phyloP scores from a whole-genome alignment of 768 basidiomycete species.

The Podaxis pistillaris region DNA sequence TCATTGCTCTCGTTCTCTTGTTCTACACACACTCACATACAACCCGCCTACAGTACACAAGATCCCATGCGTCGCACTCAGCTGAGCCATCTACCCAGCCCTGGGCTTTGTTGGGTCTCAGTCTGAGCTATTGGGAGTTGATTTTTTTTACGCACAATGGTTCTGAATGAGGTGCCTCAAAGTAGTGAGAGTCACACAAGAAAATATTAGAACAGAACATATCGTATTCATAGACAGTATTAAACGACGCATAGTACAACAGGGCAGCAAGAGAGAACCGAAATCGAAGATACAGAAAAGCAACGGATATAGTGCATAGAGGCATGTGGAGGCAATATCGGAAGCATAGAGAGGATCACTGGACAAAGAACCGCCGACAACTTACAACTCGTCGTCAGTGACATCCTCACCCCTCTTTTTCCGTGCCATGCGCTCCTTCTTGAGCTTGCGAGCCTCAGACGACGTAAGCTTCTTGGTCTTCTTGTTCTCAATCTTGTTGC shows the following conservation, averaged over 20 bases:
- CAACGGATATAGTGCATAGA: not conserved
- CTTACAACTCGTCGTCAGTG: conserved; percentile 63
- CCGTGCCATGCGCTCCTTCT: conserved; percentile 95
- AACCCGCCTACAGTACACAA: too few relatives aligned
- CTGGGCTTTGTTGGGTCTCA: too few relatives aligned
- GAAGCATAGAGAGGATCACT: not conserved
- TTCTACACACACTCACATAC: too few relatives aligned
- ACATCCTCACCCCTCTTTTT: conserved; percentile 85
- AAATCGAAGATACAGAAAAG: not conserved
- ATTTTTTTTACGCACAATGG: too few relatives aligned
- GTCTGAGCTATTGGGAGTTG: too few relatives aligned
- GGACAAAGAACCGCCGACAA: conserved; percentile 3
- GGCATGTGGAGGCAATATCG: conserved; percentile 1
- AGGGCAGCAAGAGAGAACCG: not conserved
- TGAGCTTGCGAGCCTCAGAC: conserved; percentile 81
- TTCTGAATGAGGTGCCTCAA: too few relatives aligned
- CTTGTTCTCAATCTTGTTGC: conserved; percentile 88
- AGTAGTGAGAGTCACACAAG: not conserved
- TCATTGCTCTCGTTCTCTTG: too few relatives aligned
- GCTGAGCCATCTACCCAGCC: too few relatives aligned
- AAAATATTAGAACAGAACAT: not conserved
- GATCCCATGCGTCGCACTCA: too few relatives aligned
- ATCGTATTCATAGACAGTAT: conserved; percentile 1
- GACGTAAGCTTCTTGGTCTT: conserved; percentile 87
- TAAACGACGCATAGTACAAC: not conserved